Conservation (phyloP, 2,329 filamentous ascomycete genomes). For the Fusarium veterinarium region DNA sequence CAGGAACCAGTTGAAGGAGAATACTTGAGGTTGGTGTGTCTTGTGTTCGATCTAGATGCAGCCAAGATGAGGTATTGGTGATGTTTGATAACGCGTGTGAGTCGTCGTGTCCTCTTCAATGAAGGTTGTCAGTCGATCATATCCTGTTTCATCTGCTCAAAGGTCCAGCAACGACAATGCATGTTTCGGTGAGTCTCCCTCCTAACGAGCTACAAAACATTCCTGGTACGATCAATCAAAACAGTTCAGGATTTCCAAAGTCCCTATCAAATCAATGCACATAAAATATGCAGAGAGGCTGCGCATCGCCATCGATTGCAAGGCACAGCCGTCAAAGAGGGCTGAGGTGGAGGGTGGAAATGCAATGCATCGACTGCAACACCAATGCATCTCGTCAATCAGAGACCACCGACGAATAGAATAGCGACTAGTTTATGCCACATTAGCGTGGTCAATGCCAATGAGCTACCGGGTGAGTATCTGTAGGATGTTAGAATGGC, state of each 20-base stretch:
- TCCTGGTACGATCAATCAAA: conserved; percentile 1
- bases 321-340: conserved; percentile 45
- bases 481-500: conserved; percentile 3
- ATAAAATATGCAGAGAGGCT: conserved; percentile 31
- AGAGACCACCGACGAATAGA: conserved; percentile 14
- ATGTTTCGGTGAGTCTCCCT: conserved; percentile 4
- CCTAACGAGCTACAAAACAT: background rate
- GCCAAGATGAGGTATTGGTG: background rate
- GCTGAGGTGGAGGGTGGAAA: conserved; percentile 45
- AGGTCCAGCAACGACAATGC: background rate
- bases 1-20: conserved; percentile 23
- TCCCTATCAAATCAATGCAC: background rate
- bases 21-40: conserved; percentile 6
- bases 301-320: conserved; percentile 39
- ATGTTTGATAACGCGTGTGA: conserved; percentile 1
- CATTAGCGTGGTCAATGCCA: conserved; percentile 5
- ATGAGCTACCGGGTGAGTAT: conserved; percentile 7
- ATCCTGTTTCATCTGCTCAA: conserved; percentile 13
- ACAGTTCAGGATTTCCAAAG: background rate
- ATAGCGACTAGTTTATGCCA: conserved; percentile 1
- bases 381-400: conserved; percentile 16
- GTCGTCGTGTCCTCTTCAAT: conserved; percentile 7
- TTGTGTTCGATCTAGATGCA: conserved; percentile 7
- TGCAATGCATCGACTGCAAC: conserved; percentile 36
- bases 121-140: conserved; percentile 11